Base-by-base conservation (phyloP, 1,139 yeast genomes). In the Candida tunisiensis region DNA sequence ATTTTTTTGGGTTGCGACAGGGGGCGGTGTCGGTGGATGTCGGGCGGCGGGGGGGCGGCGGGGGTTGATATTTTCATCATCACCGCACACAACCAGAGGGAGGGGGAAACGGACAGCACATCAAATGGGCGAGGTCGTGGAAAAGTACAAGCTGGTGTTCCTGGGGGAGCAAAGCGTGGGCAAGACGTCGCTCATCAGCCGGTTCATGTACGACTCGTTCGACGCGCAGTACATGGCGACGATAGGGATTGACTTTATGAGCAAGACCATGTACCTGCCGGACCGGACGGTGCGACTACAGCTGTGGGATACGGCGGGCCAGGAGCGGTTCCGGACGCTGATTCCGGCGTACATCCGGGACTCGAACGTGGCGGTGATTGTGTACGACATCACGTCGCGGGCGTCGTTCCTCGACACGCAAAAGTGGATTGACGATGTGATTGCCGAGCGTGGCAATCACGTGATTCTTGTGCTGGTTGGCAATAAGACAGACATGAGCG, bases 231-330 rank as follows among this genome's bases (percentile, higher is more conserved):
- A 55, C 41, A 57, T 68, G 56, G 96, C 98, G 19, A 88, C 98
- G 2, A 83, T 88, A 31, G 98, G 98, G 15, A 88, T 88, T 36
- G 98, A 88, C 51, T 88, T 88, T 49, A 65, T 88, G 41, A 79
- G 93, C 28, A 88, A 85, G 49, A 75, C 79, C 21, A 74, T 73
- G 80, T 74, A 75, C 44, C 53, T 74, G 22, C 80, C 77, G 34
- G 83, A 75, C 45, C 71, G 75, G 33, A 75, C 83, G 3, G 71
- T 70, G 18, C 58, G 78, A 37, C 51, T 72, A 32, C 78, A 70
- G 46, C 80, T 88, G 31, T 88, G 98, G 98, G 98, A 88, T 49
- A 88, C 98, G 24, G 98, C 98, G 3, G 98, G 98, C 17, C 98
- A 88, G 59, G 98, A 88, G 55, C 62, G 98, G 40, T 88, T 88